Evolutionary conservation across 1,284 basidiomycete genomes (phyloP).

Genomic region (Melampsora americana): DNA sequence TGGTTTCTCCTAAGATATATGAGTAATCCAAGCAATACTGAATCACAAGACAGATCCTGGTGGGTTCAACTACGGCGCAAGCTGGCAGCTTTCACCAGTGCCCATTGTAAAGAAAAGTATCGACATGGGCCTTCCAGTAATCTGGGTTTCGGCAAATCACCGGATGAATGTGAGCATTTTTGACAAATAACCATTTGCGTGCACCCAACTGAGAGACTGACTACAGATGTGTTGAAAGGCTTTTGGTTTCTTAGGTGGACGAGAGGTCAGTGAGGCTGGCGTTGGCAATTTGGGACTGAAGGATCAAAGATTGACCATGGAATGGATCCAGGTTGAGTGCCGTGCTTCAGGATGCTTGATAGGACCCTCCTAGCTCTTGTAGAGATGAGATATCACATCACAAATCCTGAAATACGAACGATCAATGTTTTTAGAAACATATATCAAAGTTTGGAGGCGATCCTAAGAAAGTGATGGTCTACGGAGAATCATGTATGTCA

Average conservation of each 20-base stretch:
- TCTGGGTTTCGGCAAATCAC: constrained; percentile 64
- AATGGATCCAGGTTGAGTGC: constrained; percentile 44
- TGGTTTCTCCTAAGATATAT: neutral
- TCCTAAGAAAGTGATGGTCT: constrained; percentile 52
- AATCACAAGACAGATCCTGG: constrained; percentile 18
- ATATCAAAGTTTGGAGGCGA: constrained; percentile 54
- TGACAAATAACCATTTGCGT: neutral
- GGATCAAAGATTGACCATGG: constrained; percentile 51
- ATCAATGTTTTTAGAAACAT: constrained; percentile 47
- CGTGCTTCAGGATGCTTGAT: neutral
- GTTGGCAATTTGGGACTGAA: constrained; percentile 60
- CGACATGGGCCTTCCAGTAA: constrained; percentile 58
- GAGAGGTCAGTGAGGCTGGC: constrained; percentile 59
- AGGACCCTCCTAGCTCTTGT: neutral
- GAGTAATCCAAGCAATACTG: too few relatives aligned
- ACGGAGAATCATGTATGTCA: constrained; percentile 24
- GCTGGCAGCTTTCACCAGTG: constrained; percentile 27
- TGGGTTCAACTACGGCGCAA: constrained; percentile 37
- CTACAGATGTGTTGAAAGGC: constrained; percentile 31
- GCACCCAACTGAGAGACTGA: neutral
- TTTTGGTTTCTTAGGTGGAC: constrained; percentile 59
- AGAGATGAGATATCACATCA: neutral
- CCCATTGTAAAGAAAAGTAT: constrained; percentile 60
- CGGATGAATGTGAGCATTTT: constrained; percentile 52
- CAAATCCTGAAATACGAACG: too few relatives aligned